A percentile compares a stretch with the other conserved stretches of the same genome.
Conservation (phyloP, 345 rosid genomes). For the Aquilaria sinensis region DNA sequence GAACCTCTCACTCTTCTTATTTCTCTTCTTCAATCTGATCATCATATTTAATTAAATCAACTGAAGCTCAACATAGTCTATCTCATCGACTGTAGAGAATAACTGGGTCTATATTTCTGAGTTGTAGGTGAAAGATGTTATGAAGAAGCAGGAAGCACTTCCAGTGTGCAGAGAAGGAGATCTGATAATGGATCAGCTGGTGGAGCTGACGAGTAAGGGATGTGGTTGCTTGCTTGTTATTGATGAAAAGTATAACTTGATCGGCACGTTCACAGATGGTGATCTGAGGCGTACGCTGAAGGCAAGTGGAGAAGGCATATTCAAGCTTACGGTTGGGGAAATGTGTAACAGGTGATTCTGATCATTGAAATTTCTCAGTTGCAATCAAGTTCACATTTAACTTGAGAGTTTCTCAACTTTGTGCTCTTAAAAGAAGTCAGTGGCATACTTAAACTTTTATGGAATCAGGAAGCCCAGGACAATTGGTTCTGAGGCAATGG, state of each 20-base stretch:
- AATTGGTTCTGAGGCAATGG: conserved; percentile 86
- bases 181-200: conserved; percentile 87
- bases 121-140: conserved; percentile 75
- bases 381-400: no score
- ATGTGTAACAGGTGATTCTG: conserved; percentile 80
- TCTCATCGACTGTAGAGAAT: background rate
- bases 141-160: conserved; percentile 89
- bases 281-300: conserved; percentile 92
- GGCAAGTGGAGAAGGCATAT: conserved; percentile 83
- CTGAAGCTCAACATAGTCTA: no score
- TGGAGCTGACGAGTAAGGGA: conserved; percentile 90
- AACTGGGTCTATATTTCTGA: background rate
- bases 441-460: conserved; percentile 3
- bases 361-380: background rate
- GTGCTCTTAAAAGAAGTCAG: background rate
- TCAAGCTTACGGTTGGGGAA: conserved; percentile 89
- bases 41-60: no score
- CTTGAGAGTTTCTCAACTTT: background rate
- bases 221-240: conserved; percentile 90
- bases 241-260: conserved; percentile 51
- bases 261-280: conserved; percentile 94
- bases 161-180: conserved; percentile 89
- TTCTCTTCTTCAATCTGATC: no score
- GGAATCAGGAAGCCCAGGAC: conserved; percentile 82
- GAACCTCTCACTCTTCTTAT: no score